These are phyloP conservation scores for Mycena chlorophos DNA, from an alignment of 768 basidiomycete genomes.

Conservation along the genomic window DNA sequence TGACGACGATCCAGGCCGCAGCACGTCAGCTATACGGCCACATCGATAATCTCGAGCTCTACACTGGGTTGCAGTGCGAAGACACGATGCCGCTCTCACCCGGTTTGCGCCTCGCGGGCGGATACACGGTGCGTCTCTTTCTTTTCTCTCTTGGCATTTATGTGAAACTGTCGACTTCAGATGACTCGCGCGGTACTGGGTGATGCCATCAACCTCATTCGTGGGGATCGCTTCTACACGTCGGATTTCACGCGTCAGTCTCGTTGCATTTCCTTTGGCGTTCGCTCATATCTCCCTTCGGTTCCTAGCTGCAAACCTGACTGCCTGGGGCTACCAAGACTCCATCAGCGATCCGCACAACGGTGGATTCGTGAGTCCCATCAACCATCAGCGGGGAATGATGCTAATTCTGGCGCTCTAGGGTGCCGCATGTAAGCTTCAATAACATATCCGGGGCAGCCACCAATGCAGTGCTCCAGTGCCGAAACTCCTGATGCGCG, in stretches of 20 bases:
- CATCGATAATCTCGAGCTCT: slow-evolving; percentile 41
- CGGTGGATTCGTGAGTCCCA: slow-evolving; percentile 28
- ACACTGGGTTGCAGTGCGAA: slow-evolving; percentile 46
- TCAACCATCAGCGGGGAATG: not conserved
- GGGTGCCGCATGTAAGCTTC: slow-evolving; percentile 35
- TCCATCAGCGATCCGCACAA: slow-evolving; percentile 45
- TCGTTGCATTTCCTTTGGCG: not conserved
- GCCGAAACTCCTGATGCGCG: slow-evolving; percentile 44
- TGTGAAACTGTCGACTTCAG: slow-evolving; percentile 17
- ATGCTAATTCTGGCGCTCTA: not conserved
- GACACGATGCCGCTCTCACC: slow-evolving; percentile 50
- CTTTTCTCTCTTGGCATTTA: not conserved
- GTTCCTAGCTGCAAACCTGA: slow-evolving; percentile 40
- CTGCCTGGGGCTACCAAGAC: slow-evolving; percentile 55
- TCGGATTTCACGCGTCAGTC: slow-evolving; percentile 50
- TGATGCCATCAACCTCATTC: slow-evolving; percentile 53
- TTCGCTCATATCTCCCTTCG: not conserved
- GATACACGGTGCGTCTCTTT: slow-evolving; percentile 47
- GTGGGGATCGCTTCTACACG: slow-evolving; percentile 56
- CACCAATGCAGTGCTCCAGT: slow-evolving; percentile 24
- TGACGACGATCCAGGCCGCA: slow-evolving; percentile 25
- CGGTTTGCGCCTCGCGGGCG: slow-evolving; percentile 60
- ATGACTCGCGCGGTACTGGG: slow-evolving; percentile 51
- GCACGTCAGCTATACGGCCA: slow-evolving; percentile 36
- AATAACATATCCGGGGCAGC: not conserved